Percentiles rank a stretch among this genome's conserved stretches.
These are phyloP conservation scores for Scheffersomyces stambukii DNA, from an alignment of 1,139 yeast species.

Conservation along the genomic window DNA sequence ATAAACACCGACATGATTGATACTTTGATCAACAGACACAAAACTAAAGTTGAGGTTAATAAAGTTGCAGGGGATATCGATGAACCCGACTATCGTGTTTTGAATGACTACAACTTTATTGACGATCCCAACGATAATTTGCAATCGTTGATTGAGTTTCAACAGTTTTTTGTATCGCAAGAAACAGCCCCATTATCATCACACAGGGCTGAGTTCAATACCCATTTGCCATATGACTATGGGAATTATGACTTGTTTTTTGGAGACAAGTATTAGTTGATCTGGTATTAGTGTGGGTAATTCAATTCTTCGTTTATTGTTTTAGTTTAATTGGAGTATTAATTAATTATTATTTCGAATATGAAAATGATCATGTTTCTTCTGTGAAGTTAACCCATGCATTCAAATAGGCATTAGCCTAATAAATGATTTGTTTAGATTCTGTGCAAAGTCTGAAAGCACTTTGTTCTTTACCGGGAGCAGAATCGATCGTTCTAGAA, in stretches of 20 bases:
- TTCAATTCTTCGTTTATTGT: too few species aligned
- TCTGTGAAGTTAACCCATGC: not conserved
- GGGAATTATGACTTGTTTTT: conserved; percentile 14
- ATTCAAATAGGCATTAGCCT: not conserved
- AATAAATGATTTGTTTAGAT: too few species aligned
- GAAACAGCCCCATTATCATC: conserved; percentile 15
- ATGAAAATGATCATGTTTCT: conserved; percentile 1
- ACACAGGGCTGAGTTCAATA: conserved; percentile 2
- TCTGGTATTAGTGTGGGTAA: not conserved
- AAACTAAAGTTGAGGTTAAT: conserved; percentile 2
- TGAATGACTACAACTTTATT: conserved; percentile 13
- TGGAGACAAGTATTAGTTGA: conserved; percentile 12
- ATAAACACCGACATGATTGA: conserved; percentile 14
- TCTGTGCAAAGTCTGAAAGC: not conserved
- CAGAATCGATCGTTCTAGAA: too few species aligned
- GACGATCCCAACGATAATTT: conserved; percentile 14
- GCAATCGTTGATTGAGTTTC: conserved; percentile 17
- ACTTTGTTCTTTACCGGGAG: not conserved
- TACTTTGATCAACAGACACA: conserved; percentile 10
- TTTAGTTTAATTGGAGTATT: too few species aligned
- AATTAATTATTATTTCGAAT: not conserved
- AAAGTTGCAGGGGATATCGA: conserved; percentile 4
- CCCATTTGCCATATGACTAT: conserved; percentile 13
- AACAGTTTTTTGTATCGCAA: conserved; percentile 17
- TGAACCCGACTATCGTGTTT: conserved; percentile 8